Conservation (phyloP, 2,329 filamentous ascomycete species). For the Cytospora paraplurivora region DNA sequence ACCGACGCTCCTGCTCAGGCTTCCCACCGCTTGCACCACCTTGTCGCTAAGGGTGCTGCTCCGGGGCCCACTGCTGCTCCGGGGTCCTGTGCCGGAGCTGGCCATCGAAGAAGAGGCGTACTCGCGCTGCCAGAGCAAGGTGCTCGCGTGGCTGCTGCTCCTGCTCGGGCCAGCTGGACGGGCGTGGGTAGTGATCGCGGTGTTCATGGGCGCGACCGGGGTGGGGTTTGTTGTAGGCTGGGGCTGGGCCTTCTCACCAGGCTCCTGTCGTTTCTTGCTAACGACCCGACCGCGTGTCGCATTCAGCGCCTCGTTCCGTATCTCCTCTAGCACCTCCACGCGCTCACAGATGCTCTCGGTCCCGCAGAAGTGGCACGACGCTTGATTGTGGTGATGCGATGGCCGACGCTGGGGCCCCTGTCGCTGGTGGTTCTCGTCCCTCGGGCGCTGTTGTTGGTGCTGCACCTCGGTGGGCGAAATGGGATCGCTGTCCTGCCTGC, state of each 20-base stretch:
- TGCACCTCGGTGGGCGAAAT: constrained; percentile 12
- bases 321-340: not conserved
- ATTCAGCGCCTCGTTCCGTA: not conserved
- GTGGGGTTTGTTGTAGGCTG: not conserved
- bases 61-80: not conserved
- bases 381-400: not conserved
- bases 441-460: not conserved
- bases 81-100: not conserved
- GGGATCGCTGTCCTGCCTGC: constrained; percentile 15
- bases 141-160: constrained; percentile 14
- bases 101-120: too few relatives aligned
- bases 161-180: constrained; percentile 4
- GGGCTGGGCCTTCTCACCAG: not conserved
- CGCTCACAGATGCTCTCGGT: not conserved
- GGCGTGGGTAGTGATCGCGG: not conserved
- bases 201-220: not conserved
- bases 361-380: constrained; percentile 11
- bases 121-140: constrained; percentile 17
- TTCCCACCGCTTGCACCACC: constrained; percentile 13
- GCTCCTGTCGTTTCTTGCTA: not conserved
- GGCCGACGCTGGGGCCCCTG: not conserved
- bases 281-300: constrained; percentile 7
- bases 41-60: not conserved
- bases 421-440: too few relatives aligned
- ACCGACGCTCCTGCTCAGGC: constrained; percentile 3